Evolutionary conservation across 2,329 filamentous ascomycete genomes (phyloP).

Genomic region (Xylariaceae sp.): DNA sequence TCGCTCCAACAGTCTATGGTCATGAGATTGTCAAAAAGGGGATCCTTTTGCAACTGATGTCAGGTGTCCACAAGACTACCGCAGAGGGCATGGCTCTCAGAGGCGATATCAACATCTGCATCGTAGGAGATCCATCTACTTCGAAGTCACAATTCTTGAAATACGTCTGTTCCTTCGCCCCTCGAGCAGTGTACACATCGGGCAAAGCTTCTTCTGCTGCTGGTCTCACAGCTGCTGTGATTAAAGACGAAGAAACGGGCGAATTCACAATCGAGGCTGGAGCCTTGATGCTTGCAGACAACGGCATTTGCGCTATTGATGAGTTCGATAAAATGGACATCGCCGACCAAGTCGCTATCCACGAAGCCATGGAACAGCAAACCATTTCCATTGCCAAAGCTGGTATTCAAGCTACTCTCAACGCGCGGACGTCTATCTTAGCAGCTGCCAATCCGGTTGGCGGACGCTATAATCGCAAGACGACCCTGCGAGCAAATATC

Average conservation of each 20-base stretch:
- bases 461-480: slow-evolving; percentile 96
- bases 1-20: slow-evolving; percentile 96
- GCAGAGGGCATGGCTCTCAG: slow-evolving; percentile 93
- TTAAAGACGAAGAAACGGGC: slow-evolving; percentile 98
- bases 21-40: slow-evolving; percentile 99
- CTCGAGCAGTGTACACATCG: slow-evolving; percentile 94
- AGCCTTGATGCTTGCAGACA: slow-evolving; percentile 95
- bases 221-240: slow-evolving; percentile 93
- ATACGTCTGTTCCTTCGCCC: slow-evolving; percentile 96
- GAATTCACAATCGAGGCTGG: slow-evolving; percentile 99
- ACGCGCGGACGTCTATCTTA: slow-evolving; percentile 92
- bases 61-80: slow-evolving; percentile 91
- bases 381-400: slow-evolving; percentile 99
- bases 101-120: slow-evolving; percentile 98
- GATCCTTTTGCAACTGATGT: slow-evolving; percentile 89
- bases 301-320: slow-evolving; percentile 97
- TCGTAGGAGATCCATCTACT: slow-evolving; percentile 95
- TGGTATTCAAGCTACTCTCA: slow-evolving; percentile 96
- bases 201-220: slow-evolving; percentile 97
- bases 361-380: slow-evolving; percentile 99
- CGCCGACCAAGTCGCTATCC: slow-evolving; percentile 94
- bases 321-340: slow-evolving; percentile 99
- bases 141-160: slow-evolving; percentile 98
- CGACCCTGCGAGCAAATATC: slow-evolving; percentile 90
- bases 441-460: slow-evolving; percentile 96